Conservation (phyloP, 495 filamentous ascomycete species). For the Clavariopsis aquatica region DNA sequence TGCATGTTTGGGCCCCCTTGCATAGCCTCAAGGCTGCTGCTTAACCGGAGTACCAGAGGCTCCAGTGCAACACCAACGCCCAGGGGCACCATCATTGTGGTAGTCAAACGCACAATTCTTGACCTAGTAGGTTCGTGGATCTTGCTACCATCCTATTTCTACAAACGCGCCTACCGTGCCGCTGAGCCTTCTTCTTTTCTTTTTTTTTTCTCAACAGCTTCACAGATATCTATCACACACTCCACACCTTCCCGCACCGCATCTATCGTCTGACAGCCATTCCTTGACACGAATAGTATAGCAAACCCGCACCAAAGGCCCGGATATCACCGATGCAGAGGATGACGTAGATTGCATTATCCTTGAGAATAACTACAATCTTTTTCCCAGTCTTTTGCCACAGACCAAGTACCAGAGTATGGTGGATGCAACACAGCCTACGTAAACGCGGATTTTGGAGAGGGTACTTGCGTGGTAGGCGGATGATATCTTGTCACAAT, state of each 20-base stretch:
- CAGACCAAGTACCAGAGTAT: constrained; percentile 20
- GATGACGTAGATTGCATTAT: constrained; percentile 25
- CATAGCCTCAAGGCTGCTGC: constrained; percentile 20
- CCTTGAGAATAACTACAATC: constrained; percentile 29
- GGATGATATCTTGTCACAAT: constrained; percentile 47
- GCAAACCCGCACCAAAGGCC: constrained; percentile 3
- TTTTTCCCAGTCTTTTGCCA: constrained; percentile 12
- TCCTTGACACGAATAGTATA: constrained; percentile 51
- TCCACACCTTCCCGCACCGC: constrained; percentile 54
- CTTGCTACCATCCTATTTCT: constrained; percentile 64
- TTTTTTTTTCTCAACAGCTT: constrained; percentile 62
- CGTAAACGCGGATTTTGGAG: constrained; percentile 45
- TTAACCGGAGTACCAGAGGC: too few species aligned
- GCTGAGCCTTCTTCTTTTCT: too few species aligned
- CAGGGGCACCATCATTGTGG: constrained; percentile 43
- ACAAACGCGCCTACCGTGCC: constrained; percentile 60
- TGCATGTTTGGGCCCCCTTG: too few species aligned
- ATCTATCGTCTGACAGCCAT: constrained; percentile 59
- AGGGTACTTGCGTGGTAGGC: constrained; percentile 30
- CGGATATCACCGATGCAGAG: constrained; percentile 28
- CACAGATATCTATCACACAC: constrained; percentile 50
- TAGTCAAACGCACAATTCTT: constrained; percentile 52
- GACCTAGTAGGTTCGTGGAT: constrained; percentile 55
- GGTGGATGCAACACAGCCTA: constrained; percentile 39
- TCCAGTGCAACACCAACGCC: constrained; percentile 32